These are phyloP conservation scores for Myxozyma lipomycoides DNA, from an alignment of 805 yeast genomes.

Conservation along the genomic window DNA sequence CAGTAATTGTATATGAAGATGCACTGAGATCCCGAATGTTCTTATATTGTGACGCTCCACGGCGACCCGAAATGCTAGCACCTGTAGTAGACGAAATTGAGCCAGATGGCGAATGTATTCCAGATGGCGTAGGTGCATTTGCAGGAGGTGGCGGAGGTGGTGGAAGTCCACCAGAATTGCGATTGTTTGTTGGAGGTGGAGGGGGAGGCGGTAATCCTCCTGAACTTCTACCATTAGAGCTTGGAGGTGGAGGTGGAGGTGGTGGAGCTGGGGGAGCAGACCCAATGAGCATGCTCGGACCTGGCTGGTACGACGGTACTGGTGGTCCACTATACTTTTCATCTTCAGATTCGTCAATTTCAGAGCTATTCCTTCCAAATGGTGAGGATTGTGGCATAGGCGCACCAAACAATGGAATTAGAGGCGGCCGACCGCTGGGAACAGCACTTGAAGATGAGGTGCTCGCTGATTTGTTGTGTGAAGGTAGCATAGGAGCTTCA, in stretches of 20 bases:
- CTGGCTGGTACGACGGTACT: constrained; percentile 35
- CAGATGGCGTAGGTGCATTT: constrained; percentile 28
- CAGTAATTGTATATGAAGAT: constrained; percentile 56
- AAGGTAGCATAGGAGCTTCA: background rate
- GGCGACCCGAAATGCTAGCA: background rate
- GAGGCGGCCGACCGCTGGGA: constrained; percentile 16
- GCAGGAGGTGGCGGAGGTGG: constrained; percentile 36
- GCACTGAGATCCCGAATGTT: constrained; percentile 59
- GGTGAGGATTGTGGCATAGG: constrained; percentile 7
- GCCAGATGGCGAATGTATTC: constrained; percentile 20
- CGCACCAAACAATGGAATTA: constrained; percentile 23
- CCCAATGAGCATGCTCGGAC: constrained; percentile 9
- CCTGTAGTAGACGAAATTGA: constrained; percentile 10
- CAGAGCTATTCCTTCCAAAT: background rate
- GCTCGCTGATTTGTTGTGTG: background rate
- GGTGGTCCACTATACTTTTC: constrained; percentile 21
- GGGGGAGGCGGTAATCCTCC: constrained; percentile 15
- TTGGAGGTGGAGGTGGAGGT: constrained; percentile 34
- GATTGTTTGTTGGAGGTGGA: constrained; percentile 13
- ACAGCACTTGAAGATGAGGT: background rate
- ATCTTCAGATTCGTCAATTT: constrained; percentile 11
- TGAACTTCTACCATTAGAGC: constrained; percentile 13
- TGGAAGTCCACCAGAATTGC: constrained; percentile 19
- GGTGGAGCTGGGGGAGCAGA: constrained; percentile 37
- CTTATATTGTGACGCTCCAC: constrained; percentile 31